These are phyloP conservation scores for Trapa incisa DNA, from an alignment of 345 rosid genomes.

Conservation along the genomic window DNA sequence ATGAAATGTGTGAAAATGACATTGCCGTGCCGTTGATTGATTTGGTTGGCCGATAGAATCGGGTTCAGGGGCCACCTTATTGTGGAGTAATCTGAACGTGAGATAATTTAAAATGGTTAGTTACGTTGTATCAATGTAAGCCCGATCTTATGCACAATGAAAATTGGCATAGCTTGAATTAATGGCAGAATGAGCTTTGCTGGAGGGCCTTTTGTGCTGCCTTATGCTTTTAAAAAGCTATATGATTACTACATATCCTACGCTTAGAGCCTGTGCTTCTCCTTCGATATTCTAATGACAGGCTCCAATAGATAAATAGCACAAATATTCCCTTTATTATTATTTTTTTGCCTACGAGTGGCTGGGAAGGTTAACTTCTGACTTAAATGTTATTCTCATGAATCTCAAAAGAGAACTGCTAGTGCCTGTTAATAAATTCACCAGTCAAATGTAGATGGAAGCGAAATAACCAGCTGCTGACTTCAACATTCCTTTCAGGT, in stretches of 20 bases:
- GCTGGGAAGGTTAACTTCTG: not conserved
- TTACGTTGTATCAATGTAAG: not conserved
- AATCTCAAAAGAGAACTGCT: not conserved
- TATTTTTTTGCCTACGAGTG: not conserved
- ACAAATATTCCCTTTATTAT: not conserved
- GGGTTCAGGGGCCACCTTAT: not conserved
- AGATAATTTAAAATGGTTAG: not conserved
- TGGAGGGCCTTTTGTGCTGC: not conserved
- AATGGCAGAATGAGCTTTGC: not conserved
- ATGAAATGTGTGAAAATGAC: not conserved
- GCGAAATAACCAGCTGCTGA: not conserved
- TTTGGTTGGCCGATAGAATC: not conserved
- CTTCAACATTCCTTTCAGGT: conserved; percentile 26
- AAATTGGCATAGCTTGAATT: not conserved
- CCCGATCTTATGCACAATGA: not conserved
- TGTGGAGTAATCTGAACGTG: not conserved
- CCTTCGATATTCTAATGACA: not conserved
- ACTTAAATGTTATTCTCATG: not conserved
- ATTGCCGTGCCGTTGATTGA: not conserved
- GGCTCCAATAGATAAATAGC: not conserved
- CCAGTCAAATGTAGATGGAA: not conserved
- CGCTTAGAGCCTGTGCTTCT: not conserved
- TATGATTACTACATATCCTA: not conserved
- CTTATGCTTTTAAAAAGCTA: no score
- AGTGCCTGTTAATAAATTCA: not conserved